Evolutionary conservation across 179 eudicot genomes (phyloP).

Genomic region (Nepenthes alata): DNA sequence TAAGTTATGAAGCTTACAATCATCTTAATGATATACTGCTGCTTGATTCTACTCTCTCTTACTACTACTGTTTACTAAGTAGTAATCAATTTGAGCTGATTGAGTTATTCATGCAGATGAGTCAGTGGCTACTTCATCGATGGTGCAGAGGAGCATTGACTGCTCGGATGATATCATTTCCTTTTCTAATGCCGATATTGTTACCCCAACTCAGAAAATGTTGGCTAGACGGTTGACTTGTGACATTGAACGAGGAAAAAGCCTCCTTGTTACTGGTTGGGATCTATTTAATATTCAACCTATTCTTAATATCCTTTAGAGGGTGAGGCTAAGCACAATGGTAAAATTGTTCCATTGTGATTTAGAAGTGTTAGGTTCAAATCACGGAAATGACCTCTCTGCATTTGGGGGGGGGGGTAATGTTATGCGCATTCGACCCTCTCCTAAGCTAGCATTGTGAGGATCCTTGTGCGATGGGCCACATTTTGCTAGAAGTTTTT

Average conservation of each 20-base stretch:
- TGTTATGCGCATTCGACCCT: too few species aligned
- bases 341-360: too few species aligned
- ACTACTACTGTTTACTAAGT: neutral
- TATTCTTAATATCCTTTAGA: too few species aligned
- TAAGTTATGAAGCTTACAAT: too few species aligned
- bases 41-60: neutral
- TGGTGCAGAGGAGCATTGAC: conserved; percentile 17
- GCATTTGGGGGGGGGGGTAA: too few species aligned
- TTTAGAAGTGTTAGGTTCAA: too few species aligned
- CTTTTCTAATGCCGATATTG: conserved; percentile 61
- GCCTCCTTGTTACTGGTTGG: conserved; percentile 89
- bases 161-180: conserved; percentile 37
- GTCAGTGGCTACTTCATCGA: conserved; percentile 15
- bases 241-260: conserved; percentile 49
- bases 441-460: too few species aligned
- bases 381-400: too few species aligned
- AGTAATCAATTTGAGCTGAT: conserved; percentile 8
- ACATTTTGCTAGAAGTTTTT: neutral
- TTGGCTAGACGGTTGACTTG: conserved; percentile 55
- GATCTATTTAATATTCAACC: neutral
- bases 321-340: too few species aligned
- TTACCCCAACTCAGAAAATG: conserved; percentile 59
- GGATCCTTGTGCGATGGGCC: too few species aligned
- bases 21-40: too few species aligned
- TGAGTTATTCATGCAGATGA: conserved; percentile 29